A percentile compares a stretch with the other conserved stretches of the same genome.
Conservation (phyloP, 208 protist species). For the Leishmania major region DNA sequence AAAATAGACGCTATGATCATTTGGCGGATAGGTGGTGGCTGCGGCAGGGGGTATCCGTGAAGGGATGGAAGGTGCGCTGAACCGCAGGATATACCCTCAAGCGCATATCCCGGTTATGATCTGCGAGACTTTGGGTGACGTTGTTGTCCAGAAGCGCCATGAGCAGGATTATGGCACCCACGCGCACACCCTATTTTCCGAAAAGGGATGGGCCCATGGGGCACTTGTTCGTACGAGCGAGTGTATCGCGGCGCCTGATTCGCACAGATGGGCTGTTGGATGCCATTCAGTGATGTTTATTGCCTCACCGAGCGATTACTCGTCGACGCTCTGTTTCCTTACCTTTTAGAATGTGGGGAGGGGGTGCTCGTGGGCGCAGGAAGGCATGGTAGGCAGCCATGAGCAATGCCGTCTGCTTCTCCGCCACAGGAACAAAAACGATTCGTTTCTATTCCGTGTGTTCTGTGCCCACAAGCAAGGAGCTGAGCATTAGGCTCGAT, state of each 20-base stretch:
- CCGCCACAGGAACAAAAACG: not conserved
- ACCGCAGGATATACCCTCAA: not conserved
- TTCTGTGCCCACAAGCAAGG: not conserved
- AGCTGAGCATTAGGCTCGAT: not conserved
- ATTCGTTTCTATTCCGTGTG: not conserved
- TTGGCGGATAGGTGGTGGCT: not conserved
- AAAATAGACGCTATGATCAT: not conserved
- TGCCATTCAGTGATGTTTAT: not conserved
- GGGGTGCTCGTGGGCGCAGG: not conserved
- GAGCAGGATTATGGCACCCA: not conserved
- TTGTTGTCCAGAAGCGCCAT: not conserved
- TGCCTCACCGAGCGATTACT: not conserved
- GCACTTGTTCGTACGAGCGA: not conserved
- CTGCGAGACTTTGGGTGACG: not conserved
- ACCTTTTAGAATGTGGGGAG: not conserved
- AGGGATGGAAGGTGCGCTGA: not conserved
- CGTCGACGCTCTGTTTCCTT: not conserved
- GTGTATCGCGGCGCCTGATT: not conserved
- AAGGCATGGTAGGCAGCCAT: not conserved
- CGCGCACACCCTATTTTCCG: not conserved
- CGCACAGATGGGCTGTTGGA: not conserved
- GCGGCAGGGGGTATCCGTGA: not conserved
- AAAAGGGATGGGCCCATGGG: not conserved
- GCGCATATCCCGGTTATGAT: not conserved
- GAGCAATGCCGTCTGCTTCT: not conserved